Base-by-base conservation (phyloP, 805 yeast genomes). In the Metschnikowia anglica region DNA sequence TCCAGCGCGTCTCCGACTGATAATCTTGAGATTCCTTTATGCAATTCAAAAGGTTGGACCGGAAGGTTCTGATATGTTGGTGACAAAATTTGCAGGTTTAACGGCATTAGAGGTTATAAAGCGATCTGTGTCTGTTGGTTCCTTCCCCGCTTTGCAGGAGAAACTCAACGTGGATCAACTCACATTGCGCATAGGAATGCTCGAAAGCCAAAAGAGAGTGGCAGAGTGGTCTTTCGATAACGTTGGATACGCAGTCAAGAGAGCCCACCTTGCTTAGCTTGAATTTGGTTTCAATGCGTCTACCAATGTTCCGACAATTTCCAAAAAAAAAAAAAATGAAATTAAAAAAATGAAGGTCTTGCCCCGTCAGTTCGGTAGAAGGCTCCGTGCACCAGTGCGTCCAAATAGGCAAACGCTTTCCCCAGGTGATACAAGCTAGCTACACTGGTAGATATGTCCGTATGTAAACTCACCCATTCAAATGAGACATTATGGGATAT, bases 201-300 rank as follows among this genome's bases (percentile, higher is more conserved):
- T 72, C 11, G 65, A 70, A 3, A 38, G 52, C 2, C 77, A 74
- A 41, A 83, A 84, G 54, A 75, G 90, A 60, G 56, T 80, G 1
- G 53, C 66, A 21, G 82, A 80, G 2, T 85, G 91, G 90, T 67
- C 80, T 3, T 66, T 63, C 33, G 76, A 65, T 12, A 87, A 83
- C 53, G 48, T 74, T 4, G 64, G 58, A 0, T 61, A 63, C 32
- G 60, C 70, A n/a, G 56, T 70, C 25, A 84, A 83, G 55, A 53
- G 74, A 44, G 41, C 66, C 5, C 61, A 52, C 20, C 24, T 19
- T 7, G 32, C 27, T n/a, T 33, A 27, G 28, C 11, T 11, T 23
- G 6, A 4, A n/a, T n/a, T 10, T 26, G 29, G n/a, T n/a, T n/a
- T n/a, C n/a, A n/a, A n/a, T n/a, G n/a, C n/a, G n/a, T n/a, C n/a